Evolutionary conservation across 2,329 filamentous ascomycete species (phyloP).

Genomic region (Pseudogymnoascus sp.): DNA sequence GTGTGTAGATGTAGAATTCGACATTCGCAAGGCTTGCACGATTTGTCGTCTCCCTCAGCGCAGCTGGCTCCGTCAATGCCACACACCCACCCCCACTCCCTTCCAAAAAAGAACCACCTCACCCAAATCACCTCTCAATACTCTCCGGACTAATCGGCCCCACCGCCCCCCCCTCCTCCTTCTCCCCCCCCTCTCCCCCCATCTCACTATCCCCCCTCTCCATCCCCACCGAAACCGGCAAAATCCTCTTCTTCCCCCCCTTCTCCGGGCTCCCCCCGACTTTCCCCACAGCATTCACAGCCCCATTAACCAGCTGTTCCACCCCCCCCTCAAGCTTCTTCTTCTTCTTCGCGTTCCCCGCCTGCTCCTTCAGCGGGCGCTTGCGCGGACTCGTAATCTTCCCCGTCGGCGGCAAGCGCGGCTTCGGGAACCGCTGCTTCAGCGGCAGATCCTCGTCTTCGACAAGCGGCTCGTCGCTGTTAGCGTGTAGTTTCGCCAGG

Average conservation of each 20-base stretch:
- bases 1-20: neutral
- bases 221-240: constrained; percentile 35
- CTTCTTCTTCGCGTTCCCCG: constrained; percentile 79
- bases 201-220: constrained; percentile 51
- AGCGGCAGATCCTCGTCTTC: constrained; percentile 92
- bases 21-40: neutral
- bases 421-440: constrained; percentile 72
- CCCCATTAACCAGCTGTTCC: constrained; percentile 26
- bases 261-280: constrained; percentile 32
- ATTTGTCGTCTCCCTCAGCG: neutral
- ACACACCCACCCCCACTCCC: neutral
- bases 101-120: neutral
- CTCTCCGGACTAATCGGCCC: constrained; percentile 84
- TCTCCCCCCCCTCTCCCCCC: constrained; percentile 47
- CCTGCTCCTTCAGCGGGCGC: constrained; percentile 71
- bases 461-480: constrained; percentile 71
- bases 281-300: constrained; percentile 22
- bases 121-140: constrained; percentile 22
- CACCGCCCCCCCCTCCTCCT: constrained; percentile 58
- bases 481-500: constrained; percentile 76
- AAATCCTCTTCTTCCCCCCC: constrained; percentile 45
- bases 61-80: neutral
- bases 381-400: constrained; percentile 85
- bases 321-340: constrained; percentile 61
- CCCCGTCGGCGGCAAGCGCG: constrained; percentile 60